A percentile compares a stretch with the other conserved stretches of the same genome.
These are phyloP conservation scores for Colletotrichum tropicicola DNA, from an alignment of 2,329 filamentous ascomycete species.

Conservation along the genomic window DNA sequence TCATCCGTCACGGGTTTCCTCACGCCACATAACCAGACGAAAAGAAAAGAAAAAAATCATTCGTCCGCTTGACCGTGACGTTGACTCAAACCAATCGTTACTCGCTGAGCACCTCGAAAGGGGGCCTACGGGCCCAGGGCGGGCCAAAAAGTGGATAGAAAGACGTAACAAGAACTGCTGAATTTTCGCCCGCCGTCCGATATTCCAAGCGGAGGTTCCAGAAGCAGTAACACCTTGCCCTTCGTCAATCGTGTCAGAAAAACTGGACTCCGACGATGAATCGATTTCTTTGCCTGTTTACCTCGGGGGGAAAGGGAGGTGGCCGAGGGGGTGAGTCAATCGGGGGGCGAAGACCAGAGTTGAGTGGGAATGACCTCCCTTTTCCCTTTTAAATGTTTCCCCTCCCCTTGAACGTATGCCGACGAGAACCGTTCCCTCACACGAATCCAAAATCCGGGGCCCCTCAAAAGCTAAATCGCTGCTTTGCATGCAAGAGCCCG, in stretches of 20 bases:
- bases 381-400: conserved; percentile 1
- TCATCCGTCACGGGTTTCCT: neutral
- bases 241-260: conserved; percentile 12
- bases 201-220: conserved; percentile 25
- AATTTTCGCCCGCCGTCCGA: conserved; percentile 22
- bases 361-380: neutral
- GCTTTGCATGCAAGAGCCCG: conserved; percentile 3
- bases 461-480: conserved; percentile 21
- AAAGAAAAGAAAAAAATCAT: neutral
- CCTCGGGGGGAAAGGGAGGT: neutral
- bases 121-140: neutral
- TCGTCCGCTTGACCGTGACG: neutral
- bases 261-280: neutral
- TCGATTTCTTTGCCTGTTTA: neutral
- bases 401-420: neutral
- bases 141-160: conserved; percentile 27
- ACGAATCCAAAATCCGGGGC: conserved; percentile 24
- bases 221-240: conserved; percentile 12
- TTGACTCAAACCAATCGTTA: too few relatives aligned
- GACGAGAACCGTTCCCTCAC: conserved; percentile 3
- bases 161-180: conserved; percentile 31
- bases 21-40: neutral
- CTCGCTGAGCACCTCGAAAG: too few relatives aligned
- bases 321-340: conserved; percentile 24
- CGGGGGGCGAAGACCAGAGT: neutral